Evolutionary conservation across 306 rosid genomes (phyloP).

Genomic region (Fragaria iinumae): DNA sequence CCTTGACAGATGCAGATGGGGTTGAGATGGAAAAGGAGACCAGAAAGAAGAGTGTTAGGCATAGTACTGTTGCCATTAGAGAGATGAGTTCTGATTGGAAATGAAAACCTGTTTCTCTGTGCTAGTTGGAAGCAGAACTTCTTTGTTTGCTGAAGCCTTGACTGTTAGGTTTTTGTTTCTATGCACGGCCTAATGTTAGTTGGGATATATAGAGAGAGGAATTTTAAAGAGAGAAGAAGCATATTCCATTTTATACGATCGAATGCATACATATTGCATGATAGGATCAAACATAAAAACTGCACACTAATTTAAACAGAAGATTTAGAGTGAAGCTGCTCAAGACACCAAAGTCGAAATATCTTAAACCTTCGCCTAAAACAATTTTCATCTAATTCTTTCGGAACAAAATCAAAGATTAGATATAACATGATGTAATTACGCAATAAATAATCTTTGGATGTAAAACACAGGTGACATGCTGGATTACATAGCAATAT

Average conservation of each 20-base stretch:
- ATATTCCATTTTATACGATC: background rate
- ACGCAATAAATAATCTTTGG: background rate
- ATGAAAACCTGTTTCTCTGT: slow-evolving; percentile 15
- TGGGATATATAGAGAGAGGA: background rate
- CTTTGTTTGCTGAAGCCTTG: background rate
- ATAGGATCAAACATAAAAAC: background rate
- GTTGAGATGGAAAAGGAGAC: slow-evolving; percentile 21
- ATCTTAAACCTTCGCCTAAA: background rate
- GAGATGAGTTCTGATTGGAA: slow-evolving; percentile 14
- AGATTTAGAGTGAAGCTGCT: background rate
- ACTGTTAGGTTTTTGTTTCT: slow-evolving; percentile 17
- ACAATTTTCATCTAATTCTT: background rate
- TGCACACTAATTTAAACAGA: background rate
- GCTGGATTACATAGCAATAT: background rate
- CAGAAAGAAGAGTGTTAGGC: slow-evolving; percentile 19
- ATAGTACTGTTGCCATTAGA: slow-evolving; percentile 14
- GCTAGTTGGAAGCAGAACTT: background rate
- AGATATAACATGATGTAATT: background rate
- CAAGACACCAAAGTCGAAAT: background rate
- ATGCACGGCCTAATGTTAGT: background rate
- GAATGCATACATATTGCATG: background rate
- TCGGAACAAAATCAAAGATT: background rate
- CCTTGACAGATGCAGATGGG: slow-evolving; percentile 9
- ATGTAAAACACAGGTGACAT: background rate
- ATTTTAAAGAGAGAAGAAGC: background rate